Base-by-base conservation (phyloP, 176 grass and related monocot species). In the Cocos nucifera region DNA sequence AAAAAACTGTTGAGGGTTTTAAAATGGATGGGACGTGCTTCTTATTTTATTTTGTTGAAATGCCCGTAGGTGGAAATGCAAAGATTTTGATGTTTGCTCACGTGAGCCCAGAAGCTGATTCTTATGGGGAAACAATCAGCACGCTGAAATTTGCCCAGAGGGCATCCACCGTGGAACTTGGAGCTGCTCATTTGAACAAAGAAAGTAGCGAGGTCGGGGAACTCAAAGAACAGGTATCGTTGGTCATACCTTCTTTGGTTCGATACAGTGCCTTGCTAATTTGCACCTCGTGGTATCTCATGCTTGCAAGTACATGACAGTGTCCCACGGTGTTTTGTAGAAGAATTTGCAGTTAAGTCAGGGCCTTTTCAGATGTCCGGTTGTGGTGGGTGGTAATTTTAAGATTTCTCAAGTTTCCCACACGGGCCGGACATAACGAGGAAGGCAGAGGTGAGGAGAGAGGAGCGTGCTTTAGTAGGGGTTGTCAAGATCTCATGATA, bases 71-170 rank as follows among this genome's bases (percentile, higher is more conserved):
- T 73, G 82, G 83, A 1, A 84, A 90, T 58, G 80, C 83, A 28
- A 95, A 95, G 69, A 87, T 72, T 8, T 61, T 95, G 57, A 95
- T 90, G 83, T 77, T 89, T 54, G 83, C 80, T 63, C 90, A 95
- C 74, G 72, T 95, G 59, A 87, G 83, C 76, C 86, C 86, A 0
- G 86, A 90, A 60, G 83, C 66, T 21, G 71, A 82, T 39, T 95
- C 77, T 54, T 87, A 77, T 51, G 27, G 64, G 69, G 90, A 95
- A 78, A 87, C 90, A 74, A 71, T 90, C 49, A 84, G 83, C 74
- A 87, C 90, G 27, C 56, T 95, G 60, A 95, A 90, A 56, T 95
- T 95, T 86, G 86, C 90, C 60, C 86, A 90, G 76, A 95, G 90
- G 64, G 71, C 80, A 71, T 89, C 86, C 53, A 79, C 71, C 49